These are phyloP conservation scores for Fonsecaea erecta DNA, from an alignment of 2,329 filamentous ascomycete genomes.

Conservation along the genomic window DNA sequence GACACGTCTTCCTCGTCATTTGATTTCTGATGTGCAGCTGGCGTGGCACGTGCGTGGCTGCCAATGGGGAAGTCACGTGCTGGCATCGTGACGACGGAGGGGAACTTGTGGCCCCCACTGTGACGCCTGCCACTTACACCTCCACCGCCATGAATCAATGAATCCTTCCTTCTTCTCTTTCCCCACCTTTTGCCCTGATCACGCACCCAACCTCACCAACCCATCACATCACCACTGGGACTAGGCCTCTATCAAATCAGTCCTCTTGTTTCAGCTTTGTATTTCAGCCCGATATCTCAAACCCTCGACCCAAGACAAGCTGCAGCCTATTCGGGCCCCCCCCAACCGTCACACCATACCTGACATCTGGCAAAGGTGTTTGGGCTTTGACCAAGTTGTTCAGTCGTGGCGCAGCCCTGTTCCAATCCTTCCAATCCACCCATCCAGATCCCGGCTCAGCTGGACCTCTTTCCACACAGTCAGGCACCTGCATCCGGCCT, in stretches of 20 bases:
- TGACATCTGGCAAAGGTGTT: background rate
- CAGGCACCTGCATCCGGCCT: background rate
- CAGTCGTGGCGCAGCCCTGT: background rate
- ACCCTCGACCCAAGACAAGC: background rate
- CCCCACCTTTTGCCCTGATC: slow-evolving; percentile 3
- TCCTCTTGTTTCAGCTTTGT: slow-evolving; percentile 15
- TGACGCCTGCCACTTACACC: too few relatives aligned
- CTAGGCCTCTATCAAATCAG: slow-evolving; percentile 15
- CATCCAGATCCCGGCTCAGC: slow-evolving; percentile 5
- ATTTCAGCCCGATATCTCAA: slow-evolving; percentile 20
- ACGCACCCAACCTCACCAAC: slow-evolving; percentile 11
- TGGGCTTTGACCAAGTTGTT: slow-evolving; percentile 2
- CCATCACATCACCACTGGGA: background rate
- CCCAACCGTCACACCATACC: background rate
- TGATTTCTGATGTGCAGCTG: background rate
- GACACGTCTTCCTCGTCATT: slow-evolving; percentile 1
- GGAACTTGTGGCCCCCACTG: too few relatives aligned
- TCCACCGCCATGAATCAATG: background rate
- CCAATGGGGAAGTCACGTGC: background rate
- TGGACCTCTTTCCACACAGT: slow-evolving; percentile 4
- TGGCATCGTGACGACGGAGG: background rate
- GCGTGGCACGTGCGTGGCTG: background rate
- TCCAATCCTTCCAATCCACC: slow-evolving; percentile 1
- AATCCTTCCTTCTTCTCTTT: slow-evolving; percentile 7
- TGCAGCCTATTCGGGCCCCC: slow-evolving; percentile 10